Evolutionary conservation across 345 rosid species (phyloP), one percentile per base, ranked within the genome.

Genomic region (Isatis tinctoria): DNA sequence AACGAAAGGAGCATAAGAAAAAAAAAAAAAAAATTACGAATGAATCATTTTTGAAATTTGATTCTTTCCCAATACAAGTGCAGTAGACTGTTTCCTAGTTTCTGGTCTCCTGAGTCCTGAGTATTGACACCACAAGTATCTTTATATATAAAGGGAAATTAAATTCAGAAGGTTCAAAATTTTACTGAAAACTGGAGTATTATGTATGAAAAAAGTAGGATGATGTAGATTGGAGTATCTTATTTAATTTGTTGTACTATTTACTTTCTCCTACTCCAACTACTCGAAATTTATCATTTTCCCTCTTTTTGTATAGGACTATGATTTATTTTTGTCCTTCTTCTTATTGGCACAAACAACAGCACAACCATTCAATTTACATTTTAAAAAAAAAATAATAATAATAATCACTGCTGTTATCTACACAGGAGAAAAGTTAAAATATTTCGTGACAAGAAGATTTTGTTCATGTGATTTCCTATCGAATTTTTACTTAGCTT

Each of bases 21-120:
- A 20, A 9, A 39, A n/a, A 5, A 10, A 28, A 47, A 17, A n/a
- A 0, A 8, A 11, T 54, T 28, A 18, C 14, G 16, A 37, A 60
- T 16, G 17, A 24, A 60, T 49, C 12, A n/a, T 7, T 59, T 22
- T 36, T 6, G 48, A 35, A 22, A 70, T 48, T 14, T 41, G 54
- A 53, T 32, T 13, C 33, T 64, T 64, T 73, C 37, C 70, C 58
- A 54, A 65, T 54, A 54, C 28, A 22, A 54, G 17, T 44, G 48
- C 18, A 45, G 28, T 57, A 33, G 49, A 16, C 28, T 47, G 60
- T 47, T 51, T 74, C 41, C 66, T 66, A 35, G 51, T 56, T 36
- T 41, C 18, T 56, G 78, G 78, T 74, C 78, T 74, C 78, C 78
- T 58, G 14, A 36, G 33, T 74, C 78, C 78, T 58, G 14, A 36